Evolutionary conservation across 768 basidiomycete species (phyloP).

Genomic region (Collybia sp.): DNA sequence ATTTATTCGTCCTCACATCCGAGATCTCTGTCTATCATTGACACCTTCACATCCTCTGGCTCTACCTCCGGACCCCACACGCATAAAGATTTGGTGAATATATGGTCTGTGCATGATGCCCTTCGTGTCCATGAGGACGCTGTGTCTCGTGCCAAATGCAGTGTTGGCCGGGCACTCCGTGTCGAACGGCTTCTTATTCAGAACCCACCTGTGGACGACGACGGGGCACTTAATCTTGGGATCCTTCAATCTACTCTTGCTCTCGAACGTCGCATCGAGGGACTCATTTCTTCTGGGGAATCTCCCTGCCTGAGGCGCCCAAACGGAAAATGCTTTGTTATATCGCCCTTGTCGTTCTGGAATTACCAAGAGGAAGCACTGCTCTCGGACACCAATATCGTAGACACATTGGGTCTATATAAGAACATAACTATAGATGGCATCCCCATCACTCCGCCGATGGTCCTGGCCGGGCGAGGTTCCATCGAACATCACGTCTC

Average conservation of each 20-base stretch:
- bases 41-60: conserved; percentile 52
- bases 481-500: conserved; percentile 44
- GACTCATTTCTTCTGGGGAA: conserved; percentile 30
- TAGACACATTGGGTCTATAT: conserved; percentile 49
- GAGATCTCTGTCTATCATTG: conserved; percentile 60
- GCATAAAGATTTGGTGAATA: conserved; percentile 60
- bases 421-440: conserved; percentile 57
- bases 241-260: conserved; percentile 61
- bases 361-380: conserved; percentile 52
- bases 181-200: conserved; percentile 75
- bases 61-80: conserved; percentile 47
- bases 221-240: conserved; percentile 53
- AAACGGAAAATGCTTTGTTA: conserved; percentile 56
- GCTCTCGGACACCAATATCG: conserved; percentile 47
- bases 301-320: conserved; percentile 50
- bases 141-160: conserved; percentile 67
- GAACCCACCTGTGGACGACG: conserved; percentile 41
- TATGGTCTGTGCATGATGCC: conserved; percentile 65
- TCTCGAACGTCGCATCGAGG: conserved; percentile 55
- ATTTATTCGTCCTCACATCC: conserved; percentile 75
- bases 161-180: conserved; percentile 62
- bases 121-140: conserved; percentile 68
- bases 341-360: conserved; percentile 80
- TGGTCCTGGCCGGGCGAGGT: conserved; percentile 74
- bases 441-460: conserved; percentile 62